phyloP scores from a whole-genome alignment of 306 rosid genomes.

The Quercus parvula region DNA sequence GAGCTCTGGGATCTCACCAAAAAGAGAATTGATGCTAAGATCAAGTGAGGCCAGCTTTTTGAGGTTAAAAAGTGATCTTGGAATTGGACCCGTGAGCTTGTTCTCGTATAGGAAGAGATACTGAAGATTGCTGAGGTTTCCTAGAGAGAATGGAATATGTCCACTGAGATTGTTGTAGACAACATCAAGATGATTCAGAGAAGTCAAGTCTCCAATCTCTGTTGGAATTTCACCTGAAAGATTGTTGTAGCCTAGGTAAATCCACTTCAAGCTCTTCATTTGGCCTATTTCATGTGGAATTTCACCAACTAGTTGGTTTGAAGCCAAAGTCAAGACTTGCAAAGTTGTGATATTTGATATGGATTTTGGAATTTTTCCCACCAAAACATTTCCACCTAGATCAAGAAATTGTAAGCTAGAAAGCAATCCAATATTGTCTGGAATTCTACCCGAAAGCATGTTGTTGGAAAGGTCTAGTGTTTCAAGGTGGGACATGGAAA shows the following conservation, averaged over 20 bases:
- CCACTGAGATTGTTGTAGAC: conserved; percentile 88
- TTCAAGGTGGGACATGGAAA: conserved; percentile 39
- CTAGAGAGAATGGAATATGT: conserved; percentile 60
- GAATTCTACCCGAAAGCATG: conserved; percentile 72
- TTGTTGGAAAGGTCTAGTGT: conserved; percentile 82
- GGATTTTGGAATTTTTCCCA: conserved; percentile 63
- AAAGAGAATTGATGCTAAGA: conserved; percentile 72
- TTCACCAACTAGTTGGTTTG: conserved; percentile 68
- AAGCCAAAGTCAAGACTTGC: conserved; percentile 71
- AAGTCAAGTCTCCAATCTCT: conserved; percentile 46
- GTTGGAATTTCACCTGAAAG: conserved; percentile 77
- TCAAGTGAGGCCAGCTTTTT: conserved; percentile 70
- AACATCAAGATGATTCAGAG: conserved; percentile 75
- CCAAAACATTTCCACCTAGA: conserved; percentile 75
- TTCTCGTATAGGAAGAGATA: conserved; percentile 83
- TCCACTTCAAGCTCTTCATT: conserved; percentile 64
- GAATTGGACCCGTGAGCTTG: conserved; percentile 64
- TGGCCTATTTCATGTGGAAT: conserved; percentile 49
- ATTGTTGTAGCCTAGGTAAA: conserved; percentile 86
- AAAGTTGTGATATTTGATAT: conserved; percentile 50
- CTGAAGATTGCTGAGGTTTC: conserved; percentile 55
- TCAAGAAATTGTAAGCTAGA: conserved; percentile 58
- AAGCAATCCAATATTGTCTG: conserved; percentile 52
- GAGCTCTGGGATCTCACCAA: conserved; percentile 69
- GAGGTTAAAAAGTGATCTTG: conserved; percentile 49